Base-by-base conservation (phyloP, 352 stramenopile genomes). In the Phytophthora fragariae region DNA sequence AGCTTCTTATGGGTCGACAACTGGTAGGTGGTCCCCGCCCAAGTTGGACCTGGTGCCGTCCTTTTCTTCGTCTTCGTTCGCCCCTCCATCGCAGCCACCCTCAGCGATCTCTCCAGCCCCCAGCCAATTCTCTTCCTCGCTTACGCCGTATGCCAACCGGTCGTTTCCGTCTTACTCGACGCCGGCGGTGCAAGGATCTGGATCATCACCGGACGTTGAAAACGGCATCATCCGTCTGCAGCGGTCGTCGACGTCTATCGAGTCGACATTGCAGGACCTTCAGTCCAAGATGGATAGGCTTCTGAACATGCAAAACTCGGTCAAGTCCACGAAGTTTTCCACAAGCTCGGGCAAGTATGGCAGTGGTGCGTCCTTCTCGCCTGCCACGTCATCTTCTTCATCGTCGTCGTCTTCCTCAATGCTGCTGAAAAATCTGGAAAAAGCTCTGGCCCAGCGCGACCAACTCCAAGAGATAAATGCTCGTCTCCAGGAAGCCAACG, bases 231-330 rank as follows among this genome's bases (percentile, higher is more conserved):
- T 90, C 62, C 77, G 87, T n/a, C 65, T 95, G 31, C 85, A 93
- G 61, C 82, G 89, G 1, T 92, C 89, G 24, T 93, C 89, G 0
- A 89, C 86, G n/a, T 87, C 89, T 33, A 90, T 95, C 39, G 89
- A 95, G 62, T 90, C 85, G 0, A 85, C 82, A 6, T 62, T 95
- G 5, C 80, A 91, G 19, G 89, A 94, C 37, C 49, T 95, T 1
- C 85, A 95, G 19, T 81, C 84, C n/a, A 95, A 95, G 72, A 84
- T 95, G 73, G 89, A 94, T 68, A 84, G 89, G 3, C 72, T 95
- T 0, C 54, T 95, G 41, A 91, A 91, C 57, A 70, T 77, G 39
- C 85, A 92, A 50, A 73, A 68, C 50, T 84, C 79, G 24, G 68
- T 83, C 12, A 92, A 88, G 63, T 72, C 73, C 11, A 62, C 60